Base-by-base conservation (phyloP, 2,329 filamentous ascomycete genomes). In the Aquanectria penicillioides region DNA sequence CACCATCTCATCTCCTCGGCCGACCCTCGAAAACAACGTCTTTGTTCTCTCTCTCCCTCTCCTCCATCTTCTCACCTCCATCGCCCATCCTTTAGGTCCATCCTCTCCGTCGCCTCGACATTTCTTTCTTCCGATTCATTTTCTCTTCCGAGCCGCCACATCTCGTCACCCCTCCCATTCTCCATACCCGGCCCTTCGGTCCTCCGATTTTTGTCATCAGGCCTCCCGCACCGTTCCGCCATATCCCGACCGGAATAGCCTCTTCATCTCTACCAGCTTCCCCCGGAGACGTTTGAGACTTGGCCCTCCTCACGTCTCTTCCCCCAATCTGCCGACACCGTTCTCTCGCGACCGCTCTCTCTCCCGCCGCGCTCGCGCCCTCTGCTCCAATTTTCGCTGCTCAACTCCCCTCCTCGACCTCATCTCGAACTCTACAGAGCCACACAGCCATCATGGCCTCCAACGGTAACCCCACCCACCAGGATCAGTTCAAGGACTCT, bases 391-490 rank as follows among this genome's bases (percentile, higher is more conserved):
- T 65, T 69, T 65, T 69, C 51, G 41, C 55, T 54, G 28, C 49
- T 48, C 38, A 18, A 40, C 50, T 56, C 28, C 51, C 52, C 48
- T 52, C 44, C 48, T 46, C 62, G 51, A 58, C 58, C 18, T 53
- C 26, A 38, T 41, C 34, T 34, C 40, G 49, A 46, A 51, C 48
- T 60, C 52, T 52, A 40, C 57, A 64, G 44, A 57, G 62, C 29
- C 62, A 56, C 60, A 69, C 54, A 69, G 63, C 66, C 66, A 72
- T 57, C 66, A 86, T 86, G 84, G 81, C 84, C 72, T 83, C 83
- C 72, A 86, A 85, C 83, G 84, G 83, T 75, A 83, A 76, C 73
- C 75, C 79, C 71, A 74, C 73, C 71, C 76, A 79, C 69, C 76
- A 78, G 74, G 76, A 80, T 64, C 76, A 81, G 71, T 75, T 76